Evolutionary conservation across 257 asterid species (phyloP).

Genomic region (Buddleja alternifolia): DNA sequence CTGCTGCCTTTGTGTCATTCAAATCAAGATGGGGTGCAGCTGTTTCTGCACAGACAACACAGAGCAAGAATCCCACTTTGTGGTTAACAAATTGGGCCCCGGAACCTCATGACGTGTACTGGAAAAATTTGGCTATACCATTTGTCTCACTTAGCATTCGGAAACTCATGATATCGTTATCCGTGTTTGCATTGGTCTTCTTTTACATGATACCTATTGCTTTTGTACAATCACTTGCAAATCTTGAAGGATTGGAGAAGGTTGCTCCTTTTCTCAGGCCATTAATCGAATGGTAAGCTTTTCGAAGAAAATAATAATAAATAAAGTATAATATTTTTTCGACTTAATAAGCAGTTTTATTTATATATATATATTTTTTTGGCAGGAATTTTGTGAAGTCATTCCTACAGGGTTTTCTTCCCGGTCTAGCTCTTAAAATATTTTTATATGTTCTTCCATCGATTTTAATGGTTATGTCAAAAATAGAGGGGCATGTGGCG

Average conservation of each 20-base stretch:
- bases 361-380: background rate
- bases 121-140: constrained; percentile 86
- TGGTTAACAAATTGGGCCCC: constrained; percentile 98
- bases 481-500: constrained; percentile 91
- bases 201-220: constrained; percentile 99
- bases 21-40: constrained; percentile 97
- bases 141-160: constrained; percentile 81
- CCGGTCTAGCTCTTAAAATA: constrained; percentile 85
- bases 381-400: constrained; percentile 90
- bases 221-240: constrained; percentile 94
- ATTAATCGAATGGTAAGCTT: constrained; percentile 75
- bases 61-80: constrained; percentile 84
- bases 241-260: constrained; percentile 89
- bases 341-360: constrained; percentile 15
- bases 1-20: constrained; percentile 93
- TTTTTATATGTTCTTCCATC: constrained; percentile 73
- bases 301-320: background rate
- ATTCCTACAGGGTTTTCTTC: constrained; percentile 94
- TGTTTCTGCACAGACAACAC: constrained; percentile 97
- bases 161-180: constrained; percentile 61
- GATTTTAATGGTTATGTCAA: constrained; percentile 81
- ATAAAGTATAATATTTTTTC: background rate
- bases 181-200: constrained; percentile 84
- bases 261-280: constrained; percentile 97
- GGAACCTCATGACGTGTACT: constrained; percentile 93